Evolutionary conservation across 176 grass and related monocot genomes (phyloP), one percentile per base, ranked within the genome.

Genomic region (Hordeum marinum): DNA sequence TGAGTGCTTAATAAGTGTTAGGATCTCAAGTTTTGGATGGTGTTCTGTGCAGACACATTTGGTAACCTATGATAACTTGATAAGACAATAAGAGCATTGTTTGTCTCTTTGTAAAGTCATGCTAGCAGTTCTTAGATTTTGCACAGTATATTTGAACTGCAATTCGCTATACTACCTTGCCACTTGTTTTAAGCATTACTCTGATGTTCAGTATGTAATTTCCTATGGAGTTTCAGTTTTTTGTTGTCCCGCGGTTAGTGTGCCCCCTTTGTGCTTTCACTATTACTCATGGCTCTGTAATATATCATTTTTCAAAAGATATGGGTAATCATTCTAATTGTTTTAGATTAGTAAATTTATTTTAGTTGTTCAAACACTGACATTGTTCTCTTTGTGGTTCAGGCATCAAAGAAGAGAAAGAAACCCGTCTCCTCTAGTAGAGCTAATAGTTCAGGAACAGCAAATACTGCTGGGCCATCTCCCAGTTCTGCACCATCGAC

Each of bases 381-480:
- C 48, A 52, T 52, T 52, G 48, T 52, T 52, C 32, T 72, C 15
- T 89, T 83, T 90, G 48, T 81, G 36, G 45, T 82, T 88, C 81
- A 94, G 92, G 67, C 87, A 75, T 63, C 62, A 3, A 94, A 91
- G 61, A 95, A 92, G 78, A 85, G 93, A 84, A 95, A 95, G 88
- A 92, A 95, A 57, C 88, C 90, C 15, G 88, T 81, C 14, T 92
- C 93, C 25, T 95, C 93, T 58, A 90, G 93, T 58, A 92, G 88
- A 75, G 93, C 93, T 45, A 95, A 95, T 76, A 95, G 93, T 86
- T 89, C 93, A 86, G 97, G 97, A 75, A 99, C 97, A 9, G 90
- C 90, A 84, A 99, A 99, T 84, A 99, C 97, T 36, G 86, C 94
- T 72, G 97, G 97, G 2, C 97, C 97, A 18, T 99, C 97, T 93